phyloP scores from a whole-genome alignment of 1,139 yeast genomes.

The Yamadazyma pseudoaaseri region DNA sequence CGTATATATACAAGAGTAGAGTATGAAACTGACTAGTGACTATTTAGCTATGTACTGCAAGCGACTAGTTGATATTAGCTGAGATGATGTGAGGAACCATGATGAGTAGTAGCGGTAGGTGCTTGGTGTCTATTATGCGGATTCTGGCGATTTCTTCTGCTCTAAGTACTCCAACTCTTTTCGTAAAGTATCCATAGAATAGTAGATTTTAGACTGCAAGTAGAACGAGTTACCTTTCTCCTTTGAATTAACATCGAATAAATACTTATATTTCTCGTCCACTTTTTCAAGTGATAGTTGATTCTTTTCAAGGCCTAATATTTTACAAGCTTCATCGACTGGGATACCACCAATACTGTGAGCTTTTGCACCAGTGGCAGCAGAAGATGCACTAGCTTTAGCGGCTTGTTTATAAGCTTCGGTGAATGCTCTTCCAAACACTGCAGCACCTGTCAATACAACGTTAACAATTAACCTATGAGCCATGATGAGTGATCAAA shows the following conservation, averaged over 20 bases:
- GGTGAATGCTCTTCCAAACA: constrained; percentile 93
- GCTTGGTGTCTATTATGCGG: no score
- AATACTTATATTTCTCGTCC: constrained; percentile 73
- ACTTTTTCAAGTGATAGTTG: constrained; percentile 60
- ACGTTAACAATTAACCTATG: constrained; percentile 89
- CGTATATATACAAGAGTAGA: no score
- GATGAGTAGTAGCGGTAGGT: no score
- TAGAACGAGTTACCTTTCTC: constrained; percentile 95
- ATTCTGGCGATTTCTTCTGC: no score
- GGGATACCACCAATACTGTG: constrained; percentile 71
- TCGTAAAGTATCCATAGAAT: constrained; percentile 53
- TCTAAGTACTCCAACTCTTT: constrained; percentile 47
- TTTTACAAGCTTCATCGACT: constrained; percentile 88
- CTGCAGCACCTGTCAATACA: constrained; percentile 90
- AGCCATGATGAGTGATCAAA: constrained; percentile 50
- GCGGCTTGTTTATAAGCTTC: constrained; percentile 98
- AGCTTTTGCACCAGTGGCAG: constrained; percentile 49
- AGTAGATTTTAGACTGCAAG: constrained; percentile 84
- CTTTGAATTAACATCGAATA: constrained; percentile 85
- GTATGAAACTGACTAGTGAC: no score
- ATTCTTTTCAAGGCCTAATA: constrained; percentile 70
- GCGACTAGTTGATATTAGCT: no score
- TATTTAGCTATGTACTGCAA: no score
- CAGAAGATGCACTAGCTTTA: constrained; percentile 66
- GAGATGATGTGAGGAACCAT: no score